Evolutionary conservation across 2,329 filamentous ascomycete genomes (phyloP).

Genomic region (Aspergillus sp.): DNA sequence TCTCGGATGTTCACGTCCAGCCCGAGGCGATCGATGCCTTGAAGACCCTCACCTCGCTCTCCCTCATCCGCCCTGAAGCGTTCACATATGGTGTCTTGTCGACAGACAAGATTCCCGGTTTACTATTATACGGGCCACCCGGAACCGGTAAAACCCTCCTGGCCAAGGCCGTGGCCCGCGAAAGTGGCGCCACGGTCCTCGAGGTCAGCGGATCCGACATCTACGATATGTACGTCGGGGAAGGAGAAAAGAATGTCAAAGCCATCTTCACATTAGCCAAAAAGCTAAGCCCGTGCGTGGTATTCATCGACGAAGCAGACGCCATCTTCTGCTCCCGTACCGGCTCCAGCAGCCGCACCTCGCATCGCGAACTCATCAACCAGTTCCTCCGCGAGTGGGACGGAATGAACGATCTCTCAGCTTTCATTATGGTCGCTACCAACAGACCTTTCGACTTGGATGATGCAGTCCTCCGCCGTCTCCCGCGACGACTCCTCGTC

Average conservation of each 20-base stretch:
- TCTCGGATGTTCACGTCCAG: slow-evolving; percentile 77
- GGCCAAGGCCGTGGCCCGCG: slow-evolving; percentile 59
- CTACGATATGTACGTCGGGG: slow-evolving; percentile 93
- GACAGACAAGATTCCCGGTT: slow-evolving; percentile 81
- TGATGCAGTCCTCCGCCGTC: slow-evolving; percentile 46
- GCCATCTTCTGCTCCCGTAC: slow-evolving; percentile 76
- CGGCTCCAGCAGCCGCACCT: slow-evolving; percentile 55
- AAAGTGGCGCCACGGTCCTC: slow-evolving; percentile 62
- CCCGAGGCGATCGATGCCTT: slow-evolving; percentile 77
- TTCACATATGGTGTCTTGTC: slow-evolving; percentile 92
- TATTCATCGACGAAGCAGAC: slow-evolving; percentile 97
- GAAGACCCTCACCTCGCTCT: slow-evolving; percentile 81
- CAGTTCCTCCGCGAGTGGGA: slow-evolving; percentile 98
- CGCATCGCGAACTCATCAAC: slow-evolving; percentile 85
- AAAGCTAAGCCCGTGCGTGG: slow-evolving; percentile 83
- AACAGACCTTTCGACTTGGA: slow-evolving; percentile 94
- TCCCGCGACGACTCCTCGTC: slow-evolving; percentile 44
- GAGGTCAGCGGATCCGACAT: slow-evolving; percentile 87
- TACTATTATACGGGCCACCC: slow-evolving; percentile 80
- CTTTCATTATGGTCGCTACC: slow-evolving; percentile 97
- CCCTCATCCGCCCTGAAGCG: slow-evolving; percentile 81
- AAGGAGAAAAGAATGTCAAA: slow-evolving; percentile 91
- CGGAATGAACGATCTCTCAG: slow-evolving; percentile 72
- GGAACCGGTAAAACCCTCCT: slow-evolving; percentile 58
- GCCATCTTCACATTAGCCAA: slow-evolving; percentile 87